These are phyloP conservation scores for Paraurostyla sp. DNA, from an alignment of 73 alveolate genomes.

Conservation along the genomic window DNA sequence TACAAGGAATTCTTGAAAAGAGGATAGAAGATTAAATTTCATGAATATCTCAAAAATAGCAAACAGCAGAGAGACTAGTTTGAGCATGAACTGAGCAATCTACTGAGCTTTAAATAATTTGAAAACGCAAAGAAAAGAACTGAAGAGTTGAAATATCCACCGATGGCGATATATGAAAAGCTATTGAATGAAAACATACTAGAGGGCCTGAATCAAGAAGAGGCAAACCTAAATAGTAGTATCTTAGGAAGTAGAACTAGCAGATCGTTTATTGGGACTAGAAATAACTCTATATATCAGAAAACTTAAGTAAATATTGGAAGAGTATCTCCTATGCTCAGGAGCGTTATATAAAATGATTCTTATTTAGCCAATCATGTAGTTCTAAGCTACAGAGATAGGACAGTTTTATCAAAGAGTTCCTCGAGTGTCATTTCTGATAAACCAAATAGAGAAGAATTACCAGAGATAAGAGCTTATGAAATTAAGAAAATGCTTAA, in stretches of 20 bases:
- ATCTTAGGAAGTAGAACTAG: not conserved
- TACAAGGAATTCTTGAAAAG: not conserved
- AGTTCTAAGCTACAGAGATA: not conserved
- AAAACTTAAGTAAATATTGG: not conserved
- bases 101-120: not conserved
- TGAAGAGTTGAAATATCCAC: conserved; percentile 48
- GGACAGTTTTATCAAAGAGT: not conserved
- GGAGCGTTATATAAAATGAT: conserved; percentile 25
- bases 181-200: not conserved
- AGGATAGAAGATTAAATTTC: not conserved
- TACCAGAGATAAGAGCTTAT: conserved; percentile 49
- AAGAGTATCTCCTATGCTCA: conserved; percentile 42
- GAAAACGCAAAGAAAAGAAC: conserved; percentile 13
- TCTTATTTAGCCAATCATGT: not conserved
- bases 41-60: not conserved
- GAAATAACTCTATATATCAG: not conserved
- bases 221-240: not conserved
- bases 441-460: not conserved
- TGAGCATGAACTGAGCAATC: conserved; percentile 24
- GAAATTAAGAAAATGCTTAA: not conserved
- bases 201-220: not conserved
- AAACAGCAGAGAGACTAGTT: not conserved
- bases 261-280: not conserved
- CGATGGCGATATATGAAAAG: conserved; percentile 21
- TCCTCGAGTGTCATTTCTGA: not conserved